Conservation (phyloP, 1,284 basidiomycete genomes). For the Papiliotrema terrestris region DNA sequence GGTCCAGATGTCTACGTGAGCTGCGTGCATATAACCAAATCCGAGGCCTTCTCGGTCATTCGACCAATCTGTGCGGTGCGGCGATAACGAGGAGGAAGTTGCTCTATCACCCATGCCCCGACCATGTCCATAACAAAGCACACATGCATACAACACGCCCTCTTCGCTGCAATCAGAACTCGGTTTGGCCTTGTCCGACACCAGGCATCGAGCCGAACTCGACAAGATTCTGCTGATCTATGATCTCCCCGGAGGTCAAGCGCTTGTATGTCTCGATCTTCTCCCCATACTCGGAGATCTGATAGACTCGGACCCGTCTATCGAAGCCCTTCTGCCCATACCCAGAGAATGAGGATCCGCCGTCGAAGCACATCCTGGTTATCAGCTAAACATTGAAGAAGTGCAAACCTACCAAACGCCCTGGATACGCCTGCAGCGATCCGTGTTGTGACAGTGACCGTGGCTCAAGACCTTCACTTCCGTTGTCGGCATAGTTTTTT, state of each 20-base stretch:
- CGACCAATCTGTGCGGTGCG: no score
- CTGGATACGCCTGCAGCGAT: conserved; percentile 77
- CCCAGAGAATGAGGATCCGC: conserved; percentile 83
- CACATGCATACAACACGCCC: no score
- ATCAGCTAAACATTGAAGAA: neutral
- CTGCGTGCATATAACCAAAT: no score
- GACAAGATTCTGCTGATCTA: conserved; percentile 56
- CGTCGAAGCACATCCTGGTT: conserved; percentile 74
- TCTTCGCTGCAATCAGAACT: neutral
- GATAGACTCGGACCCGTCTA: conserved; percentile 80
- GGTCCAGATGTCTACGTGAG: no score
- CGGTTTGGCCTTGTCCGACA: conserved; percentile 21
- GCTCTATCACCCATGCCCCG: no score
- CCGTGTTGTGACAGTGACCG: conserved; percentile 81
- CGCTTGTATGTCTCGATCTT: conserved; percentile 84
- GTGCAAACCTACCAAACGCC: conserved; percentile 79
- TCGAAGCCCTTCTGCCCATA: conserved; percentile 81
- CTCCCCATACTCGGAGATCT: conserved; percentile 82
- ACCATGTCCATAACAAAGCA: no score
- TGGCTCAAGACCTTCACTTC: conserved; percentile 64
- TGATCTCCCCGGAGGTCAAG: conserved; percentile 66
- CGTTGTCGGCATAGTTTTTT: conserved; percentile 3
- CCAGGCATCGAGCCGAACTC: conserved; percentile 31
- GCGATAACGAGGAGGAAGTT: no score
- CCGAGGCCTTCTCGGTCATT: no score